These are phyloP conservation scores for Aspergillus nomiae DNA, from an alignment of 2,329 filamentous ascomycete genomes.

Conservation along the genomic window DNA sequence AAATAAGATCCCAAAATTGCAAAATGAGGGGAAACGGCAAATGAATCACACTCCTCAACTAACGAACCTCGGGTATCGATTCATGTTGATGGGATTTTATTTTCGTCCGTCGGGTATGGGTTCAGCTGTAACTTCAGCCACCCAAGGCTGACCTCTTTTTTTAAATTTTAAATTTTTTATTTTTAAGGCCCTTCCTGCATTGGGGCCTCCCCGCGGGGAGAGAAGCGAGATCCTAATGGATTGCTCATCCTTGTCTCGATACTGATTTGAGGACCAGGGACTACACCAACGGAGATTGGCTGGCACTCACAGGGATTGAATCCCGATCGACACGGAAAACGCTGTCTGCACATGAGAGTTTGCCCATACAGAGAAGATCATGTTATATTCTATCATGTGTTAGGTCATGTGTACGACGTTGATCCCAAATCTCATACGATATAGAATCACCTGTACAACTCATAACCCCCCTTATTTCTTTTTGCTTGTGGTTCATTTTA, in stretches of 20 bases:
- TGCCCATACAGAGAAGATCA: constrained; percentile 1
- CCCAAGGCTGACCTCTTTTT: background rate
- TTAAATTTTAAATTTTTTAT: too few species aligned
- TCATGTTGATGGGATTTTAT: constrained; percentile 8
- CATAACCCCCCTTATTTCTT: background rate
- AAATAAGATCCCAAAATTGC: background rate
- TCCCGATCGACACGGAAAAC: constrained; percentile 22
- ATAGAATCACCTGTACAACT: background rate
- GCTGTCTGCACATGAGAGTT: constrained; percentile 7
- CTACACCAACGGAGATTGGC: constrained; percentile 11
- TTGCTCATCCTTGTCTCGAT: constrained; percentile 6
- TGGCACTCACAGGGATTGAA: constrained; percentile 15
- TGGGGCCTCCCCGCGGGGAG: constrained; percentile 30
- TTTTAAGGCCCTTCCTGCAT: constrained; percentile 16
- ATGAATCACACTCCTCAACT: constrained; percentile 9
- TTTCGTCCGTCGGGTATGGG: constrained; percentile 13
- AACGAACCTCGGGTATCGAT: constrained; percentile 22
- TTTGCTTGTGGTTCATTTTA: background rate
- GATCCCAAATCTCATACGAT: constrained; percentile 1
- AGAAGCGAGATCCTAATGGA: constrained; percentile 20
- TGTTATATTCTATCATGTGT: constrained; percentile 7
- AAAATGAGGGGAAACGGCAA: constrained; percentile 19
- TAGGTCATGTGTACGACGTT: constrained; percentile 4
- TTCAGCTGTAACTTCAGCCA: background rate
- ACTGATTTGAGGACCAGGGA: background rate